These are phyloP conservation scores for Colletotrichum theobromicola DNA, from an alignment of 2,329 filamentous ascomycete genomes.

Conservation along the genomic window DNA sequence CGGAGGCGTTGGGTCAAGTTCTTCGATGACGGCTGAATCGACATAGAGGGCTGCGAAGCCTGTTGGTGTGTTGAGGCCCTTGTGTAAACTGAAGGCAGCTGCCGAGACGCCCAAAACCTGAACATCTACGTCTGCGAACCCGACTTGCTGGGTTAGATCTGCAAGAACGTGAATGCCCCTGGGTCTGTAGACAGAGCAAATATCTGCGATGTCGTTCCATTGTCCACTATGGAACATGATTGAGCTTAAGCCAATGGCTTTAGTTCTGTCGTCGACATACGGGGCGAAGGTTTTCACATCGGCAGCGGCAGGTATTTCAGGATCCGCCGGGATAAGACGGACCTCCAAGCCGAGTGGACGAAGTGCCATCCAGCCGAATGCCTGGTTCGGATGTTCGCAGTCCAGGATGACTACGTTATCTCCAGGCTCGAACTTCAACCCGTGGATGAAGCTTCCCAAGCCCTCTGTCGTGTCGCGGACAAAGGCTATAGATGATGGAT, in stretches of 20 bases:
- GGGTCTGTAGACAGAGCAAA: conserved; percentile 29
- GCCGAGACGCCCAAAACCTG: conserved; percentile 29
- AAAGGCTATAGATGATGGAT: conserved; percentile 28
- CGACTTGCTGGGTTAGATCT: conserved; percentile 37
- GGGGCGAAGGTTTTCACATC: conserved; percentile 30
- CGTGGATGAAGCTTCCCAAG: conserved; percentile 30
- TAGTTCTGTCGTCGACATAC: conserved; percentile 32
- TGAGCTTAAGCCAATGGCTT: conserved; percentile 34
- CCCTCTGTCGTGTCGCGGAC: conserved; percentile 38
- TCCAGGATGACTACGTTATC: conserved; percentile 38
- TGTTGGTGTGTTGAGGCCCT: conserved; percentile 35
- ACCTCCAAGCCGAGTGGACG: conserved; percentile 31
- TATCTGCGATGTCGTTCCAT: conserved; percentile 31
- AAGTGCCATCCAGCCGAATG: conserved; percentile 33
- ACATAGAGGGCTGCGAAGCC: conserved; percentile 35
- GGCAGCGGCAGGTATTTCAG: conserved; percentile 9
- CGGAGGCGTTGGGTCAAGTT: conserved; percentile 28
- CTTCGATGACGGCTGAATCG: conserved; percentile 24
- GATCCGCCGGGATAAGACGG: conserved; percentile 26
- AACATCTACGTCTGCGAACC: conserved; percentile 33
- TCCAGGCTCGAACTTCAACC: conserved; percentile 26
- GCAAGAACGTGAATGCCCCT: conserved; percentile 34
- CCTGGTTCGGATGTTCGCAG: conserved; percentile 36
- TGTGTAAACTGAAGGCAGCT: conserved; percentile 36
- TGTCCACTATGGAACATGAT: conserved; percentile 38